phyloP scores from a whole-genome alignment of 352 stramenopile genomes.

The Globisporangium okanoganense region DNA sequence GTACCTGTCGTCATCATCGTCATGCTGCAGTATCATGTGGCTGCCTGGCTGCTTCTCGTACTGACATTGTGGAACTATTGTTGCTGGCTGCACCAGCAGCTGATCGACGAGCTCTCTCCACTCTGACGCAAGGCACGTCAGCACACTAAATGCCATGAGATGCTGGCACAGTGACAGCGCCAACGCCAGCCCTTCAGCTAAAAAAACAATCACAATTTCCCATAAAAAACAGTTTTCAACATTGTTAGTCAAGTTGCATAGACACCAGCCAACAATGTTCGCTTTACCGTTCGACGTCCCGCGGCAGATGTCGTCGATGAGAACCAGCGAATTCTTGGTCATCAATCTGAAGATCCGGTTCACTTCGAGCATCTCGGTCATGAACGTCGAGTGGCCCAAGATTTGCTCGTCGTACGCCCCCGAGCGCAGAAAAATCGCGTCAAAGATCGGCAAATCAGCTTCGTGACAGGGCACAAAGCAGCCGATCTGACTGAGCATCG shows the following conservation, averaged over 20 bases:
- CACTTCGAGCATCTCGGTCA: conserved; percentile 55
- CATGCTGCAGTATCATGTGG: not conserved
- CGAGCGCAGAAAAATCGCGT: conserved; percentile 34
- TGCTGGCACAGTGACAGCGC: conserved; percentile 29
- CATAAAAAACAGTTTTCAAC: not conserved
- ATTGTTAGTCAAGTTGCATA: not conserved
- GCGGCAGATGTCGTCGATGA: conserved; percentile 54
- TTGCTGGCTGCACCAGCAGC: not conserved
- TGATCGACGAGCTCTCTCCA: conserved; percentile 26
- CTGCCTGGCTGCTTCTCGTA: not conserved
- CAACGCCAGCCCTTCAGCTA: conserved; percentile 33
- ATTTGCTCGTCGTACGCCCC: conserved; percentile 48
- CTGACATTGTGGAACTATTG: not conserved
- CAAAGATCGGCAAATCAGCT: conserved; percentile 38
- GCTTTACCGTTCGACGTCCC: conserved; percentile 33
- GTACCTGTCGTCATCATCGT: not conserved
- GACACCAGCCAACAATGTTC: not conserved
- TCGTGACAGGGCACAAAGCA: conserved; percentile 52
- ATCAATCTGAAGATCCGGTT: conserved; percentile 28
- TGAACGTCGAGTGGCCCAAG: conserved; percentile 44
- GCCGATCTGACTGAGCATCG: conserved; percentile 51
- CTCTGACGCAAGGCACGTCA: conserved; percentile 29
- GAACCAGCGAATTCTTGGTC: conserved; percentile 30
- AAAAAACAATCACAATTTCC: not conserved
- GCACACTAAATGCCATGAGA: conserved; percentile 21